Base-by-base conservation (phyloP, 176 grass and related monocot species). In the Eremochloa ophiuroides region DNA sequence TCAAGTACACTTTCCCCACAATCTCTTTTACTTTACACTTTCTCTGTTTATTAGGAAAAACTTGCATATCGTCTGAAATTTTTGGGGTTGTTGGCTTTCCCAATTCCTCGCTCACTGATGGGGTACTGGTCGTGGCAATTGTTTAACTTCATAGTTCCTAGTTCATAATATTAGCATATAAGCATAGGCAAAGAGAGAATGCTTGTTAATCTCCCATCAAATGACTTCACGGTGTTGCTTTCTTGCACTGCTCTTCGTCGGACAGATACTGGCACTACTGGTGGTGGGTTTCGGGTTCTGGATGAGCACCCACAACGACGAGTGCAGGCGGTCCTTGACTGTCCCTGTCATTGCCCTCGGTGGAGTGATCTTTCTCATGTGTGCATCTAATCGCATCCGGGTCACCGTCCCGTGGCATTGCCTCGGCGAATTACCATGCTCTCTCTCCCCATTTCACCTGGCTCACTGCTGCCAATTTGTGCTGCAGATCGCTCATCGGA, bases 261-360 rank as follows among this genome's bases (percentile, higher is more conserved):
- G 76, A 73, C 86, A 98, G 95, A 98, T 98, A 69, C 62, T 98
- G 80, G 96, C 90, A 33, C 74, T 93, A 69, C 75, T 83, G 39
- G 93, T 98, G 66, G 84, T 95, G 51, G 88, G 93, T 69, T 98
- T 95, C 67, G 96, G 96, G 27, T 60, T 98, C 26, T 98, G 96
- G 96, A 93, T 95, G 93, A 94, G 93, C 81, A 88, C 87, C 51
- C 93, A 98, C 65, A 85, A 93, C 6, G 96, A 98, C 43, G 93
- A 91, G 31, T 98, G 96, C 71, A 85, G 91, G 62, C 94, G 87
- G 71, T 86, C 96, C 28, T 82, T 98, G 53, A 98, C 88, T 6
- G n/a, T 95, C 53, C 96, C 96, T 43, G 87, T 95, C 55, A 93
- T 98, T 72, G 88, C 72, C 42, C 93, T 98, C 18, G 96, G 96